phyloP scores from a whole-genome alignment of 306 rosid genomes.

The apple (Malus domestica) region ASM211411v1 NC_041795.1:35624001-35624500 shows the following conservation, averaged over 20 bases:
- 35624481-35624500: background rate
- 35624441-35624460: background rate
- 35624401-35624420: background rate
- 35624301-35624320: background rate
- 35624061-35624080: conserved; percentile 5
- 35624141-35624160: conserved; percentile 84
- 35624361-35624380: background rate
- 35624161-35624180: conserved; percentile 66
- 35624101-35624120: conserved; percentile 80
- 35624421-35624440: background rate
- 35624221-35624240: conserved; percentile 93
- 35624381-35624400: background rate
- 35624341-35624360: background rate
- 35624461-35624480: background rate
- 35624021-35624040: conserved; percentile 6
- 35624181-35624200: conserved; percentile 60
- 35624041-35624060: background rate
- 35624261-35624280: background rate
- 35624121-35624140: conserved; percentile 60
- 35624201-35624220: conserved; percentile 76
- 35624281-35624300: background rate
- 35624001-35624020: conserved; percentile 22
- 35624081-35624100: conserved; percentile 17
- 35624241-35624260: conserved; percentile 2
- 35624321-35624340: background rate